Percentiles rank a stretch among this genome's conserved stretches.
Evolutionary conservation across 352 stramenopile species (phyloP).

Genomic region (Pythium coloratum): DNA sequence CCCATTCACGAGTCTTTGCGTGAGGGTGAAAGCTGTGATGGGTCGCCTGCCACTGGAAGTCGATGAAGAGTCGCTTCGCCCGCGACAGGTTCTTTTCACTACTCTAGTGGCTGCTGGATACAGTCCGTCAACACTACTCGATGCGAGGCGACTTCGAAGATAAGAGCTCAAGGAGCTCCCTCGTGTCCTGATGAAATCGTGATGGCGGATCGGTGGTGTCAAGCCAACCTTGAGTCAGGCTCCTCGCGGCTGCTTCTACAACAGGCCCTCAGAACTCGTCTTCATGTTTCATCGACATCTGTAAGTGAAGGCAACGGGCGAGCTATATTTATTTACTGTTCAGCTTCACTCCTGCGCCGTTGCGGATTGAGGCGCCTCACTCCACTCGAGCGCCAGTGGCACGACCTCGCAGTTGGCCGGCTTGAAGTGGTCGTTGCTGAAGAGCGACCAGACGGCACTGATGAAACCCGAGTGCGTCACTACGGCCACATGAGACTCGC

Average conservation of each 20-base stretch:
- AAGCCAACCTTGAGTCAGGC: neutral
- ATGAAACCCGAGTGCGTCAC: slow-evolving; percentile 79
- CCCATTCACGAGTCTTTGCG: slow-evolving; percentile 14
- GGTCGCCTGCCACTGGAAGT: neutral
- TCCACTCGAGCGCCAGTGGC: slow-evolving; percentile 29
- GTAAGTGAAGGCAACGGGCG: neutral
- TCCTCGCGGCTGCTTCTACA: neutral
- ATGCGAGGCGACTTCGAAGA: neutral
- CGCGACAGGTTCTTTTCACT: neutral
- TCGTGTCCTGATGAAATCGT: neutral
- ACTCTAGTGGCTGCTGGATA: neutral
- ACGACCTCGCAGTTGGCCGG: slow-evolving; percentile 36
- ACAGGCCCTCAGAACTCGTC: neutral
- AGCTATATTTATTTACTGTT: slow-evolving; percentile 13
- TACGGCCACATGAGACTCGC: slow-evolving; percentile 54
- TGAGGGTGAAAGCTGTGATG: neutral
- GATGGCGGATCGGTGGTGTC: too few relatives aligned
- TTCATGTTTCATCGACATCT: neutral
- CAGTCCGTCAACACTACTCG: too few relatives aligned
- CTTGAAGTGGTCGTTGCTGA: slow-evolving; percentile 35
- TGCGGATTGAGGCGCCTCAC: neutral
- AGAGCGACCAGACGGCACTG: slow-evolving; percentile 46
- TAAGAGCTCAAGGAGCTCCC: neutral
- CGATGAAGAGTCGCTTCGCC: neutral
- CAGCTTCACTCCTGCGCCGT: neutral